These are phyloP conservation scores for Chondrus crispus DNA, from an alignment of 23 red algal species.

Conservation along the genomic window DNA sequence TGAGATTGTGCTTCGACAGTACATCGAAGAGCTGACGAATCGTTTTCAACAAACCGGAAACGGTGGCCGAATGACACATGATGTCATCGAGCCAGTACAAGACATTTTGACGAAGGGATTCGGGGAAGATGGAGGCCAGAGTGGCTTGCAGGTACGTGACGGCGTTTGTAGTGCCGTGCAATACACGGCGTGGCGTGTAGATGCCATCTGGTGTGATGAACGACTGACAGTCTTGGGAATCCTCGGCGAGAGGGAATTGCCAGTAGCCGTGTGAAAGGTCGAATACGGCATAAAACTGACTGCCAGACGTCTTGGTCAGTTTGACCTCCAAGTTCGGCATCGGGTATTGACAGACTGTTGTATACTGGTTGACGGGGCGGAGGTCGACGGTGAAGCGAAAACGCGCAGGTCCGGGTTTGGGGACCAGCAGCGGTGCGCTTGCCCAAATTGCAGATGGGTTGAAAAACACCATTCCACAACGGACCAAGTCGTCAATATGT, in stretches of 20 bases:
- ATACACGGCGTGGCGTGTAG: background rate
- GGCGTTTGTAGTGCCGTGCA: background rate
- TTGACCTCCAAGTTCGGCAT: background rate
- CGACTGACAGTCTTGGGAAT: background rate
- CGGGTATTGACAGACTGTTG: background rate
- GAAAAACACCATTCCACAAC: background rate
- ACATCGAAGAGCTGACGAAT: background rate
- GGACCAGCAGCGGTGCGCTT: background rate
- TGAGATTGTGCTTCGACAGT: background rate
- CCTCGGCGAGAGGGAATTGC: background rate
- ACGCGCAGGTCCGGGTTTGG: background rate
- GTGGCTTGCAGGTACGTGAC: background rate
- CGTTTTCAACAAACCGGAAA: background rate
- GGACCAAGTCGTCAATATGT: background rate
- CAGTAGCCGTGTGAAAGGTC: background rate
- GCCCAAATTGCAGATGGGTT: slow-evolving; percentile 15
- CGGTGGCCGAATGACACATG: background rate
- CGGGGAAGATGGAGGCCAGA: background rate
- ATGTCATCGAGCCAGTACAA: background rate
- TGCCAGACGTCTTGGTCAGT: background rate
- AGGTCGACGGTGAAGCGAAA: slow-evolving; percentile 29
- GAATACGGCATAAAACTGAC: background rate
- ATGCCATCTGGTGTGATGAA: background rate
- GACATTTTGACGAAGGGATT: background rate
- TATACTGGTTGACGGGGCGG: background rate